Evolutionary conservation across 306 rosid genomes (phyloP).

Genomic region (Vigna mungo): DNA sequence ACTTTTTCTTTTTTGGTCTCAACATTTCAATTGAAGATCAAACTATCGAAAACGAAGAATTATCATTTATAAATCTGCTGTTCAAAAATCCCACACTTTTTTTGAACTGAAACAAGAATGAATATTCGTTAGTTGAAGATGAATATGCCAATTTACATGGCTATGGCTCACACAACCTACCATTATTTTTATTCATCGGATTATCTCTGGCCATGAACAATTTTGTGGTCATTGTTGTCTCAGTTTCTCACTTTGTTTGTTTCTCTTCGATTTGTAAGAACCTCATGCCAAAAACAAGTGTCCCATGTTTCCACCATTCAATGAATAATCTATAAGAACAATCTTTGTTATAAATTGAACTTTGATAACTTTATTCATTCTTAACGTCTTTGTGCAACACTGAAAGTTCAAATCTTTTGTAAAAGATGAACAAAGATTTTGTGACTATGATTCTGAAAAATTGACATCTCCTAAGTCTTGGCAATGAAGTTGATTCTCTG

Average conservation of each 20-base stretch:
- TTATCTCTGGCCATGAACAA: slow-evolving; percentile 7
- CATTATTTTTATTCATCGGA: background rate
- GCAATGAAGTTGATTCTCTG: too few species aligned
- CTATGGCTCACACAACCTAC: background rate
- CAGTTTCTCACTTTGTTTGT: background rate
- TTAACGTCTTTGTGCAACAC: too few species aligned
- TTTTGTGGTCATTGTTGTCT: slow-evolving; percentile 6
- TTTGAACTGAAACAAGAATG: background rate
- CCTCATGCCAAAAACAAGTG: background rate
- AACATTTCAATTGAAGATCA: too few species aligned
- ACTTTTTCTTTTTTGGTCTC: too few species aligned
- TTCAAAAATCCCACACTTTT: too few species aligned
- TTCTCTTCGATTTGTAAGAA: background rate
- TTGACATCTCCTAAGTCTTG: background rate
- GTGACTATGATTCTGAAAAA: background rate
- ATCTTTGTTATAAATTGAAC: too few species aligned
- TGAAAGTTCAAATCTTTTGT: background rate
- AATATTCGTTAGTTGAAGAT: slow-evolving; percentile 15
- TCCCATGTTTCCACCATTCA: background rate
- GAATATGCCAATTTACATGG: background rate
- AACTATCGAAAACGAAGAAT: too few species aligned
- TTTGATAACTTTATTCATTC: too few species aligned
- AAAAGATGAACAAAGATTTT: background rate
- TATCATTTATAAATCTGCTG: too few species aligned
- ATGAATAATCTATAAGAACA: background rate